phyloP scores from a whole-genome alignment of 495 filamentous ascomycete genomes.

The Penicillium silybi region DNA sequence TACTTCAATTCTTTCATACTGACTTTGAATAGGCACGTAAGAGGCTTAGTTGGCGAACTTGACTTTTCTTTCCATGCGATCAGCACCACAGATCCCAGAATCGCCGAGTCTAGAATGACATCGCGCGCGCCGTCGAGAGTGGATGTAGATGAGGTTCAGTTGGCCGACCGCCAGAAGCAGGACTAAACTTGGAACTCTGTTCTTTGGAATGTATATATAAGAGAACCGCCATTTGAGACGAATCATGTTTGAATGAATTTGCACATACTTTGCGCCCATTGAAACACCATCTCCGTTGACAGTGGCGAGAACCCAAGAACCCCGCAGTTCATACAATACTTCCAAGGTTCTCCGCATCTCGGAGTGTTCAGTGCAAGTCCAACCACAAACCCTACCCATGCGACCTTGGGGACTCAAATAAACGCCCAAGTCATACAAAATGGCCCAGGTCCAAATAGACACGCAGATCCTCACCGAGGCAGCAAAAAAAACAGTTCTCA shows the following conservation, averaged over 20 bases:
- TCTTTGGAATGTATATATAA: background rate
- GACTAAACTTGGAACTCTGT: constrained; percentile 5
- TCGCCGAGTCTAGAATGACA: constrained; percentile 28
- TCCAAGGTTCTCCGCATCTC: background rate
- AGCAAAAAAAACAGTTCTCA: constrained; percentile 23
- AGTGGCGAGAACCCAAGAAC: constrained; percentile 5
- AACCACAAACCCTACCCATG: background rate
- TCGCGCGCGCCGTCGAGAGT: constrained; percentile 22
- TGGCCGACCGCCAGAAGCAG: constrained; percentile 14
- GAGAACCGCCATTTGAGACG: no score
- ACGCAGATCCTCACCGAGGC: constrained; percentile 4
- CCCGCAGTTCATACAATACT: no score
- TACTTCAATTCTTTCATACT: background rate
- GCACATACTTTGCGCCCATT: background rate
- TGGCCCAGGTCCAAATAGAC: constrained; percentile 10
- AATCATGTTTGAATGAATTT: background rate
- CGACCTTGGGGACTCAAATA: background rate
- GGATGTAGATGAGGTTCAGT: constrained; percentile 21
- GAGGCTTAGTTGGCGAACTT: constrained; percentile 70
- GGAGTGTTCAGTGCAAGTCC: background rate
- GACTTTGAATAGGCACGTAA: constrained; percentile 49
- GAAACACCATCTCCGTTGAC: background rate
- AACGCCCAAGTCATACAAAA: background rate
- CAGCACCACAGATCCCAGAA: constrained; percentile 30
- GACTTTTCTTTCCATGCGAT: constrained; percentile 71